These are phyloP conservation scores for Tylopilus rubrobrunneus DNA, from an alignment of 768 basidiomycete genomes.

Conservation along the genomic window DNA sequence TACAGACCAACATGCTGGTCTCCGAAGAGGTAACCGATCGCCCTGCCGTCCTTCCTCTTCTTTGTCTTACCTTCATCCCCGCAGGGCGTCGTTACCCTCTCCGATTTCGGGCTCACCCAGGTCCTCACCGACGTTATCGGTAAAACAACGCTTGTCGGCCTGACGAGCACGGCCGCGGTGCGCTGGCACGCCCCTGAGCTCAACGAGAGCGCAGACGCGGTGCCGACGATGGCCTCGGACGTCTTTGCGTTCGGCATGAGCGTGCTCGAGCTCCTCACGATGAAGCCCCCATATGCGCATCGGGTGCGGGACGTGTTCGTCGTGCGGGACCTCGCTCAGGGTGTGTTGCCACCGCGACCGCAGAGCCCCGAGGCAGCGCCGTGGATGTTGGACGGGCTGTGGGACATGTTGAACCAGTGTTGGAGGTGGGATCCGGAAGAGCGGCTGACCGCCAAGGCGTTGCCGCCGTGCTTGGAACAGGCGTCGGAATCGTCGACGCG, in stretches of 20 bases:
- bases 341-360: conserved; percentile 44
- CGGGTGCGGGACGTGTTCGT: conserved; percentile 49
- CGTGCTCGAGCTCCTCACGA: conserved; percentile 54
- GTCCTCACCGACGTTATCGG: conserved; percentile 57
- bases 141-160: conserved; percentile 40
- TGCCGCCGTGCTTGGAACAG: conserved; percentile 20
- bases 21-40: conserved; percentile 37
- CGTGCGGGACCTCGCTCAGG: conserved; percentile 39
- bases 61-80: not conserved
- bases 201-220: conserved; percentile 39
- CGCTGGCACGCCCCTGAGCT: conserved; percentile 65
- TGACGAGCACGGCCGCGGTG: conserved; percentile 44
- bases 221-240: conserved; percentile 47
- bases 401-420: conserved; percentile 43
- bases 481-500: not conserved
- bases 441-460: conserved; percentile 40
- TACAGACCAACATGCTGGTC: conserved; percentile 57
- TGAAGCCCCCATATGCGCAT: conserved; percentile 46
- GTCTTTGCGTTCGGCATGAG: conserved; percentile 61
- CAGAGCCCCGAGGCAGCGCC: conserved; percentile 25
- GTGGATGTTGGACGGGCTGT: conserved; percentile 47
- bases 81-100: conserved; percentile 52
- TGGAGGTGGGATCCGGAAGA: conserved; percentile 39
- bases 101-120: conserved; percentile 64
- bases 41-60: not conserved